Conservation (phyloP, 805 yeast species). For the Saccharomyces eubayanus region DNA sequence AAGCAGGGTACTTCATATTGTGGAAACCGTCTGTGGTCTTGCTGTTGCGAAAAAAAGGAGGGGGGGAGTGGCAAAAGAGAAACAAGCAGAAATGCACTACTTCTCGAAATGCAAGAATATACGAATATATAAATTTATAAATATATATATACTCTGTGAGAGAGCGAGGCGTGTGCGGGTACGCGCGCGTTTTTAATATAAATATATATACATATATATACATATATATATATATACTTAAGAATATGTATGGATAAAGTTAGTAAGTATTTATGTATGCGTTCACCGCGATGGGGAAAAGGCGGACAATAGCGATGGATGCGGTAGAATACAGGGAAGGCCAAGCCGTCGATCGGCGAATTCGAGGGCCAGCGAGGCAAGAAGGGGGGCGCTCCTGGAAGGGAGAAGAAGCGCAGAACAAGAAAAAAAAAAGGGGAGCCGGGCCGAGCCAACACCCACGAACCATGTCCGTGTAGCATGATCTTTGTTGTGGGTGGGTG, state of each 20-base stretch:
- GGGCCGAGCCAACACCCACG: background rate
- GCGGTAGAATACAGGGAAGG: background rate
- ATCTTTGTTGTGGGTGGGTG: background rate
- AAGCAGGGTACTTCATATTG: conserved; percentile 10
- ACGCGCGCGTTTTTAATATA: no score
- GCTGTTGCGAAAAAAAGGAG: background rate
- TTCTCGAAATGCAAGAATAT: background rate
- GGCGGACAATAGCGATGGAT: background rate
- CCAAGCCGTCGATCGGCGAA: background rate
- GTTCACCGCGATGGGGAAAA: background rate
- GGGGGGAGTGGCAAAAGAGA: background rate
- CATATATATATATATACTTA: background rate
- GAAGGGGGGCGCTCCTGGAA: background rate
- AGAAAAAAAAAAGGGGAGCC: background rate
- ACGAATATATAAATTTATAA: background rate
- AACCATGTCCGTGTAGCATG: background rate
- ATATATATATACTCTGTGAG: background rate
- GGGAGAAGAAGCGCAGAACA: background rate
- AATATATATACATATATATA: background rate
- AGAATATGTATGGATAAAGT: background rate
- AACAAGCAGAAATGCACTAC: background rate
- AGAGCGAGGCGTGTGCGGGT: no score
- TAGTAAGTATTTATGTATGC: background rate
- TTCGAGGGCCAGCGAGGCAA: background rate
- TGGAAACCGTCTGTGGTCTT: background rate